These are phyloP conservation scores for Mallotus repandus DNA, from an alignment of 441 rosid genomes.

Conservation along the genomic window DNA sequence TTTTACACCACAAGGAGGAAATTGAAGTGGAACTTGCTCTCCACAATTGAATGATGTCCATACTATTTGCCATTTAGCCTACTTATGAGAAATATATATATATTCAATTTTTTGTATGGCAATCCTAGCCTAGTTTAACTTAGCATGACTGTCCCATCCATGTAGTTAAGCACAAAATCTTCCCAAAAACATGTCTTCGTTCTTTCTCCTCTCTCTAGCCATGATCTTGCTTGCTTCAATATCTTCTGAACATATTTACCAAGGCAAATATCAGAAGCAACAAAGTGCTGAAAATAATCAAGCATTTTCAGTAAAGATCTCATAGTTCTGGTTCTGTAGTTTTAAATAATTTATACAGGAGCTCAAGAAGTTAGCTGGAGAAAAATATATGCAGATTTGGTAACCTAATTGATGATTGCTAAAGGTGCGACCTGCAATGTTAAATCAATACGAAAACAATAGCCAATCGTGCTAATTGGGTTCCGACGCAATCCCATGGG, in stretches of 20 bases:
- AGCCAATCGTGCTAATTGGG: slow-evolving; percentile 77
- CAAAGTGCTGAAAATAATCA: slow-evolving; percentile 21
- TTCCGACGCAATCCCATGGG: slow-evolving; percentile 69
- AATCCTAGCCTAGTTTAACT: neutral
- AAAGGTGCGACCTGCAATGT: slow-evolving; percentile 81
- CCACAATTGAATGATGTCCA: too few relatives aligned
- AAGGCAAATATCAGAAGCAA: slow-evolving; percentile 20
- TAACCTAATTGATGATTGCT: slow-evolving; percentile 85
- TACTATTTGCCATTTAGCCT: too few relatives aligned
- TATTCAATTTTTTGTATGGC: neutral
- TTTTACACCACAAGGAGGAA: too few relatives aligned
- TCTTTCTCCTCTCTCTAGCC: neutral
- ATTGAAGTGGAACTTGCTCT: too few relatives aligned
- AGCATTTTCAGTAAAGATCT: neutral
- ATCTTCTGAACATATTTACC: slow-evolving; percentile 12
- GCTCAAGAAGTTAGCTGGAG: slow-evolving; percentile 49
- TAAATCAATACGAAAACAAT: slow-evolving; percentile 62
- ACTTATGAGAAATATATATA: neutral
- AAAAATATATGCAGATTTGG: slow-evolving; percentile 63
- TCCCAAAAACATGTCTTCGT: neutral
- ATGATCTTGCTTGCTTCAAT: slow-evolving; percentile 13
- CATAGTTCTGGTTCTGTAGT: neutral
- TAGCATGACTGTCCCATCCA: neutral
- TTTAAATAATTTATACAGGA: slow-evolving; percentile 25
- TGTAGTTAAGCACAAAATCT: neutral